Base-by-base conservation (phyloP, 1,139 yeast genomes). In the Pichia sp. region DNA sequence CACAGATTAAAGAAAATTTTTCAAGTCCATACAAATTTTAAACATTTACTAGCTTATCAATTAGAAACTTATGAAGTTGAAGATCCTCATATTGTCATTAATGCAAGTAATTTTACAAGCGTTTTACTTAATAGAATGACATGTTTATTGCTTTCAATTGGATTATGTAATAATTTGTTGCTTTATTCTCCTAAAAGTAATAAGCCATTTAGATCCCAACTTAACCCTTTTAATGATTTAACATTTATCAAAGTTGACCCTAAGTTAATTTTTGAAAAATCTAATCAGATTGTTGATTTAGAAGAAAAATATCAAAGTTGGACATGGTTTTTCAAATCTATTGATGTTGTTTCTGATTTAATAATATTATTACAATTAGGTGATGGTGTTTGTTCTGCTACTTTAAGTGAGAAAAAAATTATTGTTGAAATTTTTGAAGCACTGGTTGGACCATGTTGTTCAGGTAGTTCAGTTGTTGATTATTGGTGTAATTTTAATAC, bases 81-180 rank as follows among this genome's bases (percentile, higher is more conserved):
- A n/a, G 41, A 42, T 7, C 44, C 48, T 22, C 49, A 60, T 33
- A 50, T 66, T 4, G 52, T 63, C 5, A 54, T 69, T n/a, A 65
- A 66, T 44, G 52, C 60, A 6, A 57, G 63, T 11, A 51, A 54
- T 35, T 50, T 68, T 21, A 54, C 60, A 33, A 50, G 69, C 3
- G 46, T 56, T 13, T 53, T 66, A 26, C 46, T 61, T 16, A 45
- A 60, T 29, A 51, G 61, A 7, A 44, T 58, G 18, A 55, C 63
- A 3, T 56, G 56, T 32, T 43, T 64, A 4, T 42, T 58, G 4
- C 47, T 57, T 15, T 59, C 63, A 32, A 53, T 55, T 4, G 48
- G 59, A 2, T 50, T 52, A 16, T 59, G 64, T 35, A 41, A 53
- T 7, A 48, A 51, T 2, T 43, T 63, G 33, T 46, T 64, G 18